phyloP scores from a whole-genome alignment of 768 basidiomycete species.

The Clathrus columnatus region DNA sequence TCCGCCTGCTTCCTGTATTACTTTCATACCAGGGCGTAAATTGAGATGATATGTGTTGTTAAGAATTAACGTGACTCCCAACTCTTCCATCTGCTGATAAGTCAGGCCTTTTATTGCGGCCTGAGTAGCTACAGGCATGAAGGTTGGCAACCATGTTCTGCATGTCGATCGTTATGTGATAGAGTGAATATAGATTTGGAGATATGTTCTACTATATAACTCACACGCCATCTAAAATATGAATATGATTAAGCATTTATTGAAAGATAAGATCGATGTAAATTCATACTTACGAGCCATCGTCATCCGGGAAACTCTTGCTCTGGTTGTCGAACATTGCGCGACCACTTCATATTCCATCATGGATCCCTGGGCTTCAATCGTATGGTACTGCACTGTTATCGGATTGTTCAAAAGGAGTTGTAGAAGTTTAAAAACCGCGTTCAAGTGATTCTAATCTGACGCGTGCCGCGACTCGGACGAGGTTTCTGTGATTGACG shows the following conservation, averaged over 20 bases:
- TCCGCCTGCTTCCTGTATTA: slow-evolving; percentile 68
- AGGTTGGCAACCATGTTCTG: slow-evolving; percentile 74
- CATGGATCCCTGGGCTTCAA: no score
- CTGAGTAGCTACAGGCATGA: slow-evolving; percentile 93
- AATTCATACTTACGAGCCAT: slow-evolving; percentile 53
- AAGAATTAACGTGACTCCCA: slow-evolving; percentile 75
- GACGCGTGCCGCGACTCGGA: no score
- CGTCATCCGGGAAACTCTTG: slow-evolving; percentile 79
- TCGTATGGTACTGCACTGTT: no score
- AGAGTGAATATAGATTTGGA: slow-evolving; percentile 1
- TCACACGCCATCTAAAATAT: neutral
- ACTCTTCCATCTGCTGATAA: slow-evolving; percentile 69
- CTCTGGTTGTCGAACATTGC: slow-evolving; percentile 70
- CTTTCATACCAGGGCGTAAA: slow-evolving; percentile 70
- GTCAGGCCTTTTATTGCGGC: slow-evolving; percentile 90
- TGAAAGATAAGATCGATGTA: neutral
- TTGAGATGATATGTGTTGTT: slow-evolving; percentile 91
- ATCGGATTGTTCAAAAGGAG: no score
- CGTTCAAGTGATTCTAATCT: no score
- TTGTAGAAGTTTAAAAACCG: no score
- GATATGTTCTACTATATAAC: slow-evolving; percentile 8
- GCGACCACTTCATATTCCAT: slow-evolving; percentile 84
- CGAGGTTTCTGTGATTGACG: neutral
- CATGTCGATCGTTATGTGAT: slow-evolving; percentile 47
- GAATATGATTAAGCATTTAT: neutral